phyloP scores from a whole-genome alignment of 495 filamentous ascomycete genomes.

The Parathielavia hyrcaniae region DNA sequence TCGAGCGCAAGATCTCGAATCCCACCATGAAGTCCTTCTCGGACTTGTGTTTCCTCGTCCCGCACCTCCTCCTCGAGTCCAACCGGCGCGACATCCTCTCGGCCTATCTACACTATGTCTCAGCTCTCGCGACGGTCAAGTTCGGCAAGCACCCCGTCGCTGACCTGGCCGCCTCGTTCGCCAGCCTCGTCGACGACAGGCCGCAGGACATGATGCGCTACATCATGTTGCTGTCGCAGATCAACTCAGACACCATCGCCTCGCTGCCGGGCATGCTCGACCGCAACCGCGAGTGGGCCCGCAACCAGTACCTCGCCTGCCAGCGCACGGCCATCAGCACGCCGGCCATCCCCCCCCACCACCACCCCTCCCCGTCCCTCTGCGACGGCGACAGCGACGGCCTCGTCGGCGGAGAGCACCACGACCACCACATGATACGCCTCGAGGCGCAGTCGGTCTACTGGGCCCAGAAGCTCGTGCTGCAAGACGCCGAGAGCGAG shows the following conservation, averaged over 20 bases:
- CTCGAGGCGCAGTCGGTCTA: constrained; percentile 27
- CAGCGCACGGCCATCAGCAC: constrained; percentile 11
- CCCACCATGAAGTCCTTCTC: constrained; percentile 29
- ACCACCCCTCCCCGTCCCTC: not conserved
- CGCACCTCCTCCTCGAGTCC: constrained; percentile 27
- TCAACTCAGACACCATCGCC: constrained; percentile 27
- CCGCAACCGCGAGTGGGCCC: constrained; percentile 25
- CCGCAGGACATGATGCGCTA: constrained; percentile 28
- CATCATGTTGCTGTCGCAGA: constrained; percentile 24
- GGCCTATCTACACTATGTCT: constrained; percentile 25
- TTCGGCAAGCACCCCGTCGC: constrained; percentile 26
- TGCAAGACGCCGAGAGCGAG: constrained; percentile 21
- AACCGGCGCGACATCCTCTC: constrained; percentile 22
- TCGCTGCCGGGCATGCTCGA: constrained; percentile 15
- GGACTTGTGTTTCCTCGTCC: constrained; percentile 29
- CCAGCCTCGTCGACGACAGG: constrained; percentile 17
- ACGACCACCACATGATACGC: constrained; percentile 27
- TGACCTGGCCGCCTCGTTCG: constrained; percentile 23
- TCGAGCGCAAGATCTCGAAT: constrained; percentile 23
- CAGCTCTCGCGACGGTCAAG: constrained; percentile 18
- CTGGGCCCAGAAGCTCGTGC: constrained; percentile 30
- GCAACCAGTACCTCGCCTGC: constrained; percentile 27
- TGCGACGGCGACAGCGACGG: not conserved
- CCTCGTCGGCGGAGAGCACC: constrained; percentile 1
- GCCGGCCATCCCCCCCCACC: not conserved